Percentiles rank a stretch among this genome's conserved stretches.
These are phyloP conservation scores for Chenopodium formosanum DNA, from an alignment of 148 eudicot species.

Conservation along the genomic window DNA sequence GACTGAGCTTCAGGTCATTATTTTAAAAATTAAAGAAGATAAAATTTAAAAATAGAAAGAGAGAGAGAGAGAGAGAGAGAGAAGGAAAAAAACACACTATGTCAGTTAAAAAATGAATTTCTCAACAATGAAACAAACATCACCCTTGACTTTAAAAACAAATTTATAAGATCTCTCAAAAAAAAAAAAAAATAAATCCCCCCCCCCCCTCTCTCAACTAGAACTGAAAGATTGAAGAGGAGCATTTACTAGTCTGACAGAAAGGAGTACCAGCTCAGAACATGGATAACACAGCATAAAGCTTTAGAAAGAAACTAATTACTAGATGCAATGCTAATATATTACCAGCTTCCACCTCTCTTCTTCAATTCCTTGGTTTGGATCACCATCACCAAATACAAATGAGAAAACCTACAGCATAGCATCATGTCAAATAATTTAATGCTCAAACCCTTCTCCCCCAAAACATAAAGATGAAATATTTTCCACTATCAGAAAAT, in stretches of 20 bases:
- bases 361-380: constrained; percentile 99
- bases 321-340: constrained; percentile 53
- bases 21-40: no score
- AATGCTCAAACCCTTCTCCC: constrained; percentile 5
- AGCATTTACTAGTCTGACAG: background rate
- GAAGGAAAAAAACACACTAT: no score
- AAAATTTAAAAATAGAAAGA: no score
- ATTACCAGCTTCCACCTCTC: constrained; percentile 99
- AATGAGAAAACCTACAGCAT: constrained; percentile 77
- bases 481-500: constrained; percentile 11
- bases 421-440: constrained; percentile 19
- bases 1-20: no score
- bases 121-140: background rate
- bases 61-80: no score
- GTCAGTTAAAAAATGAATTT: no score
- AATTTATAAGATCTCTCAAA: background rate
- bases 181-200: background rate
- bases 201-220: background rate
- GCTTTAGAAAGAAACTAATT: constrained; percentile 49
- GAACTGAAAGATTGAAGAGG: background rate
- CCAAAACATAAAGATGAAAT: background rate
- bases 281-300: background rate
- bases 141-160: background rate
- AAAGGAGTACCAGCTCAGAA: background rate
- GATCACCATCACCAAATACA: constrained; percentile 99